phyloP scores from a whole-genome alignment of 2,329 filamentous ascomycete species.

The Zasmidium cellare region DNA sequence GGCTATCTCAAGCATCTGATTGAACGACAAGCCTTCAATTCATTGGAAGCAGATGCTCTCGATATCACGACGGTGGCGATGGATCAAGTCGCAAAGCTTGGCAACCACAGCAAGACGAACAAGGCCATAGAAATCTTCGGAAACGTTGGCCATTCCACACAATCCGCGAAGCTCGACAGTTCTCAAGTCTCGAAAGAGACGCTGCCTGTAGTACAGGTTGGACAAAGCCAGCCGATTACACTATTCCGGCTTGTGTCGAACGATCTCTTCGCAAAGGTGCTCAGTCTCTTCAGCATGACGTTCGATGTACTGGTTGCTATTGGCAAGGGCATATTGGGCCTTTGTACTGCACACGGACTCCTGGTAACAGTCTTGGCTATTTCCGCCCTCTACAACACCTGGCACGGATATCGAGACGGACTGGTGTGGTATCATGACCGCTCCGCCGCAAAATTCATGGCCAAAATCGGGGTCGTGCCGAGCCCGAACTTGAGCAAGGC shows the following conservation, averaged over 20 bases:
- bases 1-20: constrained; percentile 53
- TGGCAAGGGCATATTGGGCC: constrained; percentile 27
- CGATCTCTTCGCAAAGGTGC: constrained; percentile 28
- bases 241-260: constrained; percentile 31
- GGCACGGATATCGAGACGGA: constrained; percentile 72
- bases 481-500: constrained; percentile 80
- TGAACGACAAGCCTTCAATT: constrained; percentile 68
- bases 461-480: constrained; percentile 73
- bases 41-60: constrained; percentile 70
- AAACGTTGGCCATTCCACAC: constrained; percentile 66
- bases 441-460: constrained; percentile 78
- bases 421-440: constrained; percentile 85
- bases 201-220: constrained; percentile 8
- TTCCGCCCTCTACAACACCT: constrained; percentile 71
- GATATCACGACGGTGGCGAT: constrained; percentile 74
- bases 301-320: constrained; percentile 47
- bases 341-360: constrained; percentile 64
- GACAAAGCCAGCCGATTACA: constrained; percentile 19
- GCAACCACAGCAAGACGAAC: constrained; percentile 71
- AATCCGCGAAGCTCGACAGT: constrained; percentile 48
- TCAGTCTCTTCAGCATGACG: constrained; percentile 28
- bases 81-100: constrained; percentile 74
- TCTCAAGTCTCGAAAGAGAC: constrained; percentile 18
- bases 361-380: constrained; percentile 68
- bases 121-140: constrained; percentile 79